These are phyloP conservation scores for Exophiala spinifera DNA, from an alignment of 2,329 filamentous ascomycete genomes.

Conservation along the genomic window DNA sequence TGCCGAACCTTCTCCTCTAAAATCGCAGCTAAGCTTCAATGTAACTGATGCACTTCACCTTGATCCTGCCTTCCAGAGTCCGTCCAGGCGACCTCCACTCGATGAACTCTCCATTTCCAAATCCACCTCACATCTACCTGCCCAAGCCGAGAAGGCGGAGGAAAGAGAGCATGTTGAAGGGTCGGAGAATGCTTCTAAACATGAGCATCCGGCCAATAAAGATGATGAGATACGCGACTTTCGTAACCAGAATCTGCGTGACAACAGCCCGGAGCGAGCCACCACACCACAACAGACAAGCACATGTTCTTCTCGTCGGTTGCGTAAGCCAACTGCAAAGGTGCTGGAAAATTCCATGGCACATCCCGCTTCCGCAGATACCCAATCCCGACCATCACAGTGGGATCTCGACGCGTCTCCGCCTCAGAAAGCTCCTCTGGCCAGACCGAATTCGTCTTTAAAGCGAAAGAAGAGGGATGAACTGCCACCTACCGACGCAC, in stretches of 20 bases:
- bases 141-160: neutral
- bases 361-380: constrained; percentile 36
- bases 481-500: too few species aligned
- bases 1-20: constrained; percentile 19
- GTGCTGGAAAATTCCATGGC: neutral
- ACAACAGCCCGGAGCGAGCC: neutral
- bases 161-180: too few species aligned
- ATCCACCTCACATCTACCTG: neutral
- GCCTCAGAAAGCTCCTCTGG: constrained; percentile 16
- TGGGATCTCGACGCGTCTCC: constrained; percentile 43
- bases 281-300: neutral
- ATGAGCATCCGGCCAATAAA: too few species aligned
- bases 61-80: constrained; percentile 11
- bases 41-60: constrained; percentile 14
- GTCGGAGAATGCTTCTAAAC: too few species aligned
- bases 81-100: neutral
- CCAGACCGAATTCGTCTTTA: constrained; percentile 1
- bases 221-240: neutral
- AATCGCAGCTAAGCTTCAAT: constrained; percentile 23
- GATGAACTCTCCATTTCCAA: neutral
- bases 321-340: constrained; percentile 7
- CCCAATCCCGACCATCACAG: constrained; percentile 40
- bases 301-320: neutral
- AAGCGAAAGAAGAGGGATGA: constrained; percentile 9
- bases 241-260: neutral